Evolutionary conservation across 331 rosid genomes (phyloP).

Genomic region (Malus hybrid): DNA sequence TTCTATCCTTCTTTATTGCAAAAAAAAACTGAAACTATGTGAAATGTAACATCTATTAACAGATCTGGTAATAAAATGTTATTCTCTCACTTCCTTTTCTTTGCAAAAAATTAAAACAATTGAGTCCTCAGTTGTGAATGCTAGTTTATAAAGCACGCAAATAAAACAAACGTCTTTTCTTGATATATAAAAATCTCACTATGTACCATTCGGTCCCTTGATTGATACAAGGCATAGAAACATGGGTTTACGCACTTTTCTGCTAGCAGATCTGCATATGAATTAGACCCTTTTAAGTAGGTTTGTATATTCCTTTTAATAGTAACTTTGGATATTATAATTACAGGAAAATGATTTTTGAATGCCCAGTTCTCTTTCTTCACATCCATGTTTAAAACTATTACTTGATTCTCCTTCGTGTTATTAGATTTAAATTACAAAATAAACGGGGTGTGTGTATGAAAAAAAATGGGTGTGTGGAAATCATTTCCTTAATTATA

Average conservation of each 20-base stretch:
- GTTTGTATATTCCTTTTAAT: not conserved
- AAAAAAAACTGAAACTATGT: conserved; percentile 14
- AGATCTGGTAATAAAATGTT: conserved; percentile 44
- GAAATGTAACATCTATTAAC: conserved; percentile 33
- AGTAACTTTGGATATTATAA: not conserved
- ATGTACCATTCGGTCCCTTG: conserved; percentile 9
- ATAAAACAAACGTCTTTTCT: not conserved
- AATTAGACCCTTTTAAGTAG: not conserved
- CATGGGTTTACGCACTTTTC: not conserved
- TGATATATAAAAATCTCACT: not conserved
- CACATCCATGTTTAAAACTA: no score
- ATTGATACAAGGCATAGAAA: not conserved
- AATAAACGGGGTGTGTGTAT: no score
- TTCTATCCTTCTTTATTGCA: conserved; percentile 4
- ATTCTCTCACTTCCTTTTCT: conserved; percentile 34
- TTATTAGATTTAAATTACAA: no score
- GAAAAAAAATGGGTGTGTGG: no score
- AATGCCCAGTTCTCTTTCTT: no score
- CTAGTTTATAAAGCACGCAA: not conserved
- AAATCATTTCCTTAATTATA: no score
- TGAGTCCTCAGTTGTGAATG: not conserved
- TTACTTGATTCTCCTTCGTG: no score
- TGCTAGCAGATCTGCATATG: not conserved
- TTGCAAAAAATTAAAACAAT: conserved; percentile 37
- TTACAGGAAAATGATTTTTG: not conserved